Percentiles rank a stretch among this genome's conserved stretches.
Evolutionary conservation across 2,329 filamentous ascomycete species (phyloP).

Genomic region (Fusarium mexicanum): DNA sequence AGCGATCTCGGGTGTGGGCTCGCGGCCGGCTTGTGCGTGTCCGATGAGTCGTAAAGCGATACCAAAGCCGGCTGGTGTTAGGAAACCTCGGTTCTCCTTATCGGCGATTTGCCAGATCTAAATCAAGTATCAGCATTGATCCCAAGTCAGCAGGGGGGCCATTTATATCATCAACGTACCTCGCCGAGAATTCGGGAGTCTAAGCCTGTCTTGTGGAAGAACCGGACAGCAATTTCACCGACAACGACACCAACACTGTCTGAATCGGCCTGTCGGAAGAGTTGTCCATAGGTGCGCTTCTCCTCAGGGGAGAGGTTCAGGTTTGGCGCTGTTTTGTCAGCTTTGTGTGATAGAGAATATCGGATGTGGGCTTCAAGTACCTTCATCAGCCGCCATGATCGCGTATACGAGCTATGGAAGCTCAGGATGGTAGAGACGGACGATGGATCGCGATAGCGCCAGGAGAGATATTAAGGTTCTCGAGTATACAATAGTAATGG

Average conservation of each 20-base stretch:
- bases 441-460: conserved; percentile 23
- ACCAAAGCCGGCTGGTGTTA: conserved; percentile 93
- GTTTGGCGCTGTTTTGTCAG: conserved; percentile 65
- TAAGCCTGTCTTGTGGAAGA: conserved; percentile 95
- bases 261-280: conserved; percentile 92
- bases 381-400: conserved; percentile 44
- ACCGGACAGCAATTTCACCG: conserved; percentile 94
- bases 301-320: conserved; percentile 91
- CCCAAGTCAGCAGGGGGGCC: not conserved
- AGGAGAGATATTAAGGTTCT: conserved; percentile 11
- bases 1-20: conserved; percentile 83
- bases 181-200: conserved; percentile 87
- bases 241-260: conserved; percentile 94
- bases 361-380: conserved; percentile 21
- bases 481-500: not conserved
- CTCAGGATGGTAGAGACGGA: conserved; percentile 36
- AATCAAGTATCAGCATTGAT: conserved; percentile 8
- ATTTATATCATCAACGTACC: conserved; percentile 60
- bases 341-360: not conserved
- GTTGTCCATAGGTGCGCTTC: conserved; percentile 91
- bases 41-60: conserved; percentile 93
- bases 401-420: conserved; percentile 43
- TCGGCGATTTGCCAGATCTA: conserved; percentile 99
- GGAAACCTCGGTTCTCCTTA: conserved; percentile 91
- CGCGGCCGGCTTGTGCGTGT: conserved; percentile 88